phyloP scores from a whole-genome alignment of 805 yeast genomes.

The Yamadazyma insecticola region DNA sequence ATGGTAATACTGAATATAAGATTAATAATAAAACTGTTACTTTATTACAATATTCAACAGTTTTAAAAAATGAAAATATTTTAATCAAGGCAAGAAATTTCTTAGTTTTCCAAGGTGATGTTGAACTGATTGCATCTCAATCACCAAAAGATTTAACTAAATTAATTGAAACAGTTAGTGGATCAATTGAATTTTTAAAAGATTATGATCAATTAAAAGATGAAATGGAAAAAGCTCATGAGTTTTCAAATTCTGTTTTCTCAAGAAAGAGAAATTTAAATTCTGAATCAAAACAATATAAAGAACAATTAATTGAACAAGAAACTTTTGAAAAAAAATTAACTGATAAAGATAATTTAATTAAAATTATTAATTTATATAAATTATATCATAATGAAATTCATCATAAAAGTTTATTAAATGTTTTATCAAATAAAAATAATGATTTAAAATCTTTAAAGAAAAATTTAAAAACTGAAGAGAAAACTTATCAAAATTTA shows the following conservation, averaged over 20 bases:
- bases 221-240: slow-evolving; percentile 62
- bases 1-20: slow-evolving; percentile 64
- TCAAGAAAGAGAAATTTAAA: slow-evolving; percentile 65
- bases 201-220: slow-evolving; percentile 66
- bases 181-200: slow-evolving; percentile 61
- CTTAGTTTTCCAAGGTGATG: slow-evolving; percentile 94
- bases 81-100: slow-evolving; percentile 87
- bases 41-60: slow-evolving; percentile 58
- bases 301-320: slow-evolving; percentile 69
- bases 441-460: slow-evolving; percentile 32
- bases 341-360: slow-evolving; percentile 42
- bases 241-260: slow-evolving; percentile 57
- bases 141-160: slow-evolving; percentile 69
- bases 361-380: slow-evolving; percentile 54
- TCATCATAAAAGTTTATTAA: slow-evolving; percentile 30
- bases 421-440: slow-evolving; percentile 31
- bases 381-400: slow-evolving; percentile 59
- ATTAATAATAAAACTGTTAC: slow-evolving; percentile 59
- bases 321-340: slow-evolving; percentile 58
- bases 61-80: slow-evolving; percentile 73
- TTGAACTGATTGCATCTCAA: slow-evolving; percentile 88
- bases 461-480: slow-evolving; percentile 19
- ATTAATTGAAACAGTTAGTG: slow-evolving; percentile 78
- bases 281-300: slow-evolving; percentile 73
- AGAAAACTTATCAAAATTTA: slow-evolving; percentile 20